Conservation (phyloP, 1,284 basidiomycete genomes). For the Puccinia coronata region DNA sequence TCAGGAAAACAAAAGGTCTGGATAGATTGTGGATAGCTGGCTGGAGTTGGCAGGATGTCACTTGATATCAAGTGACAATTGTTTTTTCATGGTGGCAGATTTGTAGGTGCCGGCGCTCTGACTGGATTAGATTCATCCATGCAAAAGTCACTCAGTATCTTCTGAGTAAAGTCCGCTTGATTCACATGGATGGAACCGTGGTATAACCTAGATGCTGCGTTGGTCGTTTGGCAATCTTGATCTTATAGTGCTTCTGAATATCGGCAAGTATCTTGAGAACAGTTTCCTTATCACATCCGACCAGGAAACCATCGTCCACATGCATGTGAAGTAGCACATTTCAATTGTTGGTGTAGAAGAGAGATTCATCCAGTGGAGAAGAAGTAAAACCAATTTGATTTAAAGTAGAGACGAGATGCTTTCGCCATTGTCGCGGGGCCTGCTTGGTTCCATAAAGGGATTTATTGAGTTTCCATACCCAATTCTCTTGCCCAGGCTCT, state of each 20-base stretch:
- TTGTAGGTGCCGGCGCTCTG: not conserved
- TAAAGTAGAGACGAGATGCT: not conserved
- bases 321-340: constrained; percentile 7
- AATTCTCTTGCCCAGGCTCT: not conserved
- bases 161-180: not conserved
- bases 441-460: constrained; percentile 24
- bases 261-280: not conserved
- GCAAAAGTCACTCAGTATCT: not conserved
- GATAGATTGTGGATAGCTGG: not conserved
- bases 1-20: constrained; percentile 10
- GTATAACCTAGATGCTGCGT: constrained; percentile 21
- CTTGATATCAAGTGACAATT: too few species aligned
- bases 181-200: not conserved
- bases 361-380: not conserved
- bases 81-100: too few species aligned
- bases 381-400: not conserved
- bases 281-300: not conserved
- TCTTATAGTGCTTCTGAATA: not conserved
- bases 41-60: too few species aligned
- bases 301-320: constrained; percentile 15
- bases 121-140: not conserved
- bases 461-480: constrained; percentile 21
- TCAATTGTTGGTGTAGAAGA: not conserved
- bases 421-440: constrained; percentile 6
- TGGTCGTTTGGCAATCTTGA: not conserved